Conservation (phyloP, 805 yeast genomes). For the Saturnispora sekii region DNA sequence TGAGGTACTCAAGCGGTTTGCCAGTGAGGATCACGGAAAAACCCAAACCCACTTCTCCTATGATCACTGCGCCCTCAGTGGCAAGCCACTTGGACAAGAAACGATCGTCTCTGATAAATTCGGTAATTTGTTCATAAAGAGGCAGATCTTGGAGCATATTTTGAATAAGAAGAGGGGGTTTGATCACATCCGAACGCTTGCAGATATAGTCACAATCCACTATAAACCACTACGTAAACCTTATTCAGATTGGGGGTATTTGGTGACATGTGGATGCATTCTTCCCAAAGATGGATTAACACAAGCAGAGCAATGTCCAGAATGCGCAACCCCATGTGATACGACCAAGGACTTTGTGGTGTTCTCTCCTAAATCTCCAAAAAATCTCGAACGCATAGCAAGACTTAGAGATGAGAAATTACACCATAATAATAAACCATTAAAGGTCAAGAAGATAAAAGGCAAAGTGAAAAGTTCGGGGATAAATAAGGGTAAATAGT, state of each 20-base stretch:
- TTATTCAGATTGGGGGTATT: not conserved
- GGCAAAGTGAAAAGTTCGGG: constrained; percentile 1
- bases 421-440: constrained; percentile 29
- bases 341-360: not conserved
- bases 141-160: constrained; percentile 48
- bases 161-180: constrained; percentile 12
- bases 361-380: not conserved
- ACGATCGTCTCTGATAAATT: constrained; percentile 36
- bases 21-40: not conserved
- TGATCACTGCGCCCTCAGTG: not conserved
- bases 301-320: not conserved
- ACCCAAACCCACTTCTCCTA: too few species aligned
- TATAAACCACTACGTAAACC: not conserved
- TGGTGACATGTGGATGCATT: not conserved
- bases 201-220: not conserved
- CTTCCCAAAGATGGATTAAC: not conserved
- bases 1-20: constrained; percentile 30
- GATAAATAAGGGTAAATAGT: not conserved
- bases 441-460: constrained; percentile 16
- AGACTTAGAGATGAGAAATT: constrained; percentile 19
- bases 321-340: not conserved
- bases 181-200: not conserved
- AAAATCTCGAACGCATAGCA: constrained; percentile 10
- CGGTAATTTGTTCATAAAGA: constrained; percentile 61
- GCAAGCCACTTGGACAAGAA: constrained; percentile 9